Conservation (phyloP, 2,329 filamentous ascomycete genomes). For the Decorospora gaudefroyi region DNA sequence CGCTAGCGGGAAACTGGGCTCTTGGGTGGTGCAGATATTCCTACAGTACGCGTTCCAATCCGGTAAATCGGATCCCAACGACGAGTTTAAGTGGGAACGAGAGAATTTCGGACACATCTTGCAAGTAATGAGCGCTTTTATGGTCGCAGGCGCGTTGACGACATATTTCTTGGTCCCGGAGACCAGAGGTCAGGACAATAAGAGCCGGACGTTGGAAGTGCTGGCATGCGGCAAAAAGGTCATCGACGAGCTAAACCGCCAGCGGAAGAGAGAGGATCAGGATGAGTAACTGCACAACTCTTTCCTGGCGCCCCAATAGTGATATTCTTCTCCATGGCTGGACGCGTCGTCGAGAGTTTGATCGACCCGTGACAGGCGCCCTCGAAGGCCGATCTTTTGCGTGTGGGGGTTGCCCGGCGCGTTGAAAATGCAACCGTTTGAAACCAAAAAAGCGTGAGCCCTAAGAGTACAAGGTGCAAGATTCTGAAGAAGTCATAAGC, state of each 20-base stretch:
- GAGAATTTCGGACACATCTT: constrained; percentile 39
- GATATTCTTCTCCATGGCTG: too few relatives aligned
- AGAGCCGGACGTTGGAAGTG: constrained; percentile 40
- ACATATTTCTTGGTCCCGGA: constrained; percentile 43
- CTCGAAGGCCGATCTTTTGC: too few relatives aligned
- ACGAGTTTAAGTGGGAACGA: constrained; percentile 29
- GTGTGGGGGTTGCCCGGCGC: too few relatives aligned
- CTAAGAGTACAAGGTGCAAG: too few relatives aligned
- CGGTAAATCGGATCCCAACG: constrained; percentile 4
- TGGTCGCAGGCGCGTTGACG: constrained; percentile 40
- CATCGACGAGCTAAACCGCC: constrained; percentile 38
- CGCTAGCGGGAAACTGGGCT: constrained; percentile 59
- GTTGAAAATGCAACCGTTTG: too few relatives aligned
- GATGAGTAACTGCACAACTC: too few relatives aligned
- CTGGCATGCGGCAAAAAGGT: constrained; percentile 39
- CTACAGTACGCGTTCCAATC: constrained; percentile 41
- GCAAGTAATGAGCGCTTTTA: constrained; percentile 44
- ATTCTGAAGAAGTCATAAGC: too few relatives aligned
- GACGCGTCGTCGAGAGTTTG: too few relatives aligned
- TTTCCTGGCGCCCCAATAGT: too few relatives aligned
- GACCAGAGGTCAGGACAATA: constrained; percentile 41
- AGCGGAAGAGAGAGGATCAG: constrained; percentile 31
- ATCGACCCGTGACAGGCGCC: too few relatives aligned
- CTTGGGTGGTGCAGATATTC: constrained; percentile 52
- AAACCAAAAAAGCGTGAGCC: too few relatives aligned